Conservation (phyloP, 1,284 basidiomycete species). For the Mycena sp. region DNA sequence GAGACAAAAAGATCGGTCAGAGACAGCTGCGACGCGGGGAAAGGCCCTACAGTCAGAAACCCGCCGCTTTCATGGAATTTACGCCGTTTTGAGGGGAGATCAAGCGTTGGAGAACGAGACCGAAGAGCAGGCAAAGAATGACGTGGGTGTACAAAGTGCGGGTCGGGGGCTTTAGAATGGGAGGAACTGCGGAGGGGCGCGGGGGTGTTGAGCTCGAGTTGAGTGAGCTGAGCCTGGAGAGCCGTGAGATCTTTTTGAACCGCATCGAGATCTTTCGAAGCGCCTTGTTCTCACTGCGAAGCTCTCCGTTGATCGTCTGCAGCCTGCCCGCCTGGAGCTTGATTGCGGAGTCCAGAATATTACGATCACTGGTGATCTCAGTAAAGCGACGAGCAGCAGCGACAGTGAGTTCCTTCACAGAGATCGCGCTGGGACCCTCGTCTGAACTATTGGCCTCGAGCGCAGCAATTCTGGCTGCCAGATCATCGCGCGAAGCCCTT, state of each 20-base stretch:
- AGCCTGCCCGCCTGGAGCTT: neutral
- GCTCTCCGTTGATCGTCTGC: too few relatives aligned
- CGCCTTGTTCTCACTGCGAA: too few relatives aligned
- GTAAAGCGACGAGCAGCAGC: neutral
- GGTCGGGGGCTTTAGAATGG: too few relatives aligned
- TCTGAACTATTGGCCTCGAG: neutral
- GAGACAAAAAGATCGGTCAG: neutral
- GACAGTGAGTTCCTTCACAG: neutral
- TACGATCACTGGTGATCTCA: neutral
- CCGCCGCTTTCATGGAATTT: neutral
- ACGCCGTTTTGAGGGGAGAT: neutral
- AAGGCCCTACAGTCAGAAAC: neutral
- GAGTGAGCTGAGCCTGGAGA: too few relatives aligned
- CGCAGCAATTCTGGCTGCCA: neutral
- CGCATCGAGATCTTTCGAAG: too few relatives aligned
- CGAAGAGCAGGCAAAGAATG: too few relatives aligned
- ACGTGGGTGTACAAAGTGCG: too few relatives aligned
- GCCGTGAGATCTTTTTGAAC: too few relatives aligned
- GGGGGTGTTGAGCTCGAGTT: too few relatives aligned
- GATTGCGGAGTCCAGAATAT: neutral
- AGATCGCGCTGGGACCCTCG: neutral
- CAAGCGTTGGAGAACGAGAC: neutral
- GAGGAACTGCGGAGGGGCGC: too few relatives aligned
- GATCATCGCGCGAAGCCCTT: neutral
- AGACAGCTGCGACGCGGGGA: neutral